Evolutionary conservation across 2,329 filamentous ascomycete genomes (phyloP), one percentile per base, ranked within the genome.

Genomic region (Coniella lustricola): DNA sequence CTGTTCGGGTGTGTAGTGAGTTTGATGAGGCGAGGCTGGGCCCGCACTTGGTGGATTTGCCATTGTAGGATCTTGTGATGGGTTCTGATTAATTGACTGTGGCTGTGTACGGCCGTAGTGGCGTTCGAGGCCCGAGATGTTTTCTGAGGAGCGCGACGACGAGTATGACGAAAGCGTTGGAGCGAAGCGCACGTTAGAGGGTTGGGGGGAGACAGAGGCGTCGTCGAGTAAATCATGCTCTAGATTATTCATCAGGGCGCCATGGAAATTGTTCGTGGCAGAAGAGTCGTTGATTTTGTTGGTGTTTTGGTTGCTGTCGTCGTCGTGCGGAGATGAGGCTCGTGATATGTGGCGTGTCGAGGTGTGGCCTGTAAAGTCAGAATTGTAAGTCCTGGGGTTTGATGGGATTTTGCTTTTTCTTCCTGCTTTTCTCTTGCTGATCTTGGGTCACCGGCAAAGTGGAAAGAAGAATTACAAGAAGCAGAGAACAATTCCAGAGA

Each of bases 71-170:
- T n/a, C n/a, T n/a, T n/a, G n/a, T n/a, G 53, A 56, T 10, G 25
- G 25, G 25, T 29, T 29, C 5, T 29, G 25, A 53, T 58, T 16
- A 18, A 31, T 38, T 44, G 20, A 33, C 13, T 53, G 56, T 53
- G 57, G 48, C n/a, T 61, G 54, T 32, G 60, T 63, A 21, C 64
- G 62, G 4, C 62, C 63, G 54, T 64, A 66, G 13, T 68, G 61
- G 48, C 67, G 65, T 39, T 72, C 67, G 7, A 68, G 67, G 3
- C 69, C 71, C 64, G 74, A 71, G 25, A 71, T 61, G 50, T 75
- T 71, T 42, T 64, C 54, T 22, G 62, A 57, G 31, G 70, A 68
- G 25, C 62, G 56, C 17, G 60, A 57, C 1, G 57, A 59, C 7
- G 59, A 59, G 13, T 63, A 58, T 25, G 64, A 63, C 9, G 67